Base-by-base conservation (phyloP, 805 yeast genomes). In the Metschnikowia proteae region DNA sequence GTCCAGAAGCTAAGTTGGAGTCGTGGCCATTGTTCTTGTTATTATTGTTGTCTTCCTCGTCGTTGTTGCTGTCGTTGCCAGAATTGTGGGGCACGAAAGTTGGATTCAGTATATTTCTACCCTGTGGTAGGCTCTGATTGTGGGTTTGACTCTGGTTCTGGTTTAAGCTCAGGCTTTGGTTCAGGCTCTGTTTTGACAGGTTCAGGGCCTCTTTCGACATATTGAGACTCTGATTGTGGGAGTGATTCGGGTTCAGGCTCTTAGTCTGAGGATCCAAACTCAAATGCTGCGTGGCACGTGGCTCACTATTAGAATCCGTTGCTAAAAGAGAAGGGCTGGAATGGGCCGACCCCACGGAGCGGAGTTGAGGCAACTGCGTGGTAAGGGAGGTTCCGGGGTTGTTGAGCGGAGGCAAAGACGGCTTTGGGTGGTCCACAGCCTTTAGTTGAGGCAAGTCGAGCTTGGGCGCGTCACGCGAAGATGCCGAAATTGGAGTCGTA, bases 301-400 rank as follows among this genome's bases (percentile, higher is more conserved):
- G 30, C 30, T 35, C 38, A 23, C 13, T 35, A 4, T 22, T 34
- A 8, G 11, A 3, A 5, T 35, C 38, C 4, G 28, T 23, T 3
- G 38, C n/a, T 3, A 13, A 22, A 11, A 35, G 38, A 23, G 31
- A 30, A 13, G 41, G 41, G 29, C 32, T 38, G 31, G 41, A 38
- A 17, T 38, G 41, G 5, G 6, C 11, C 4, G 41, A 38, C 4
- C 17, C 39, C n/a, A 38, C 41, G 3, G 35, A 11, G 30, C 22
- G 34, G 34, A 66, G 54, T 35, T 60, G 69, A 6, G 70, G 73
- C 48, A 67, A 63, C 28, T 45, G 51, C 3, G 51, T 42, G 27
- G 23, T 51, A 39, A 39, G 27, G 10, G 43, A 25, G 5, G 44
- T 49, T 10, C 61, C 45, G 13, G 61, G 61, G 45, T 58, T 66